Evolutionary conservation across 176 grass and related monocot genomes (phyloP), one percentile per base, ranked within the genome.

Genomic region (Triticum dicoccoides): DNA sequence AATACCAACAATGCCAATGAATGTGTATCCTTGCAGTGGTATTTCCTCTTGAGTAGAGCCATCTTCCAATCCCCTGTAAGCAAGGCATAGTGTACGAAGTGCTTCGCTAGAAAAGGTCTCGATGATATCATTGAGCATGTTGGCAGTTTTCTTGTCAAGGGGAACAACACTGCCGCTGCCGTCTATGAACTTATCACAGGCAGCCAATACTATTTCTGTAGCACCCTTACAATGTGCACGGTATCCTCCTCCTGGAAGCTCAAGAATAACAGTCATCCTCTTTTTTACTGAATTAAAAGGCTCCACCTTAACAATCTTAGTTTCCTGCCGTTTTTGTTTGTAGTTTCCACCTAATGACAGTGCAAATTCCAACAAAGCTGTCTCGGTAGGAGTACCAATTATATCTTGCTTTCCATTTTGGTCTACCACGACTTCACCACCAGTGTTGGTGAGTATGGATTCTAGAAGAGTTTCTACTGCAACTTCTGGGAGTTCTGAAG

Each of bases 251-350:
- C 17, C 69, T 24, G 90, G 90, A 88, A 90, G 79, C 73, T 88
- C 64, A 78, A 95, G 66, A 74, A 95, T 72, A 30, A 81, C 68
- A 3, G 75, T 64, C 93, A 92, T 95, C 88, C 85, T 90, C 79
- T 95, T 95, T 89, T 95, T 95, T 49, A 77, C 78, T 52, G 93
- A 95, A 90, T 90, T 95, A 66, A 95, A 95, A 77, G 93, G 93
- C 63, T 95, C 90, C 1, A 95, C 79, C 77, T 92, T 92, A 62
- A 92, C 32, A 78, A 86, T 61, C 23, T 92, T 88, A 35, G 52
- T 78, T 80, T 86, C 79, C 72, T 58, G 73, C 29, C 80, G n/a
- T 33, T 86, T 77, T 42, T 54, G 63, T 56, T 90, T 63, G 11
- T 65, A 88, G 27, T 86, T 65, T 88, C 88, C 88, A 27, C 79